Conservation (phyloP, 805 yeast genomes). For the Pichia paraexigua region DNA sequence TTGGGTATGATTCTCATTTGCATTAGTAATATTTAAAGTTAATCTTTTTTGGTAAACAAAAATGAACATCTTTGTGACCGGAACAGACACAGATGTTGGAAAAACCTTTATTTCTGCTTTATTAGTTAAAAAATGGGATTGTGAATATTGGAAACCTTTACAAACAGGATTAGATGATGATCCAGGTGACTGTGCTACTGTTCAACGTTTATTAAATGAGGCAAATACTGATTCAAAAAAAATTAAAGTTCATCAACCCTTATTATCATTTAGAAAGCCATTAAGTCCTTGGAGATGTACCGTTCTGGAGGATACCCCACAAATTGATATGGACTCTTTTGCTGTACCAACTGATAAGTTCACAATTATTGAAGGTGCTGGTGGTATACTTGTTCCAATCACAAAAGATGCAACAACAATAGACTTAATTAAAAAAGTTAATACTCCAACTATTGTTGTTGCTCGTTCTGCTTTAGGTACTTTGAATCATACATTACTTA, state of each 20-base stretch:
- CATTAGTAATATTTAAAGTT: neutral
- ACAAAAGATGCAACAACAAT: constrained; percentile 7
- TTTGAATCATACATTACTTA: constrained; percentile 7
- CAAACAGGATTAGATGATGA: constrained; percentile 6
- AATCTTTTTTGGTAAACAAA: neutral
- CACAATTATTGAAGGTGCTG: constrained; percentile 16
- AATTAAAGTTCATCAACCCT: constrained; percentile 3
- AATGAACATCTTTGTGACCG: constrained; percentile 5
- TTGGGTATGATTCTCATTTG: neutral
- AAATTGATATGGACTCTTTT: neutral
- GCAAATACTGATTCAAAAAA: neutral
- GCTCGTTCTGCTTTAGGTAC: constrained; percentile 13
- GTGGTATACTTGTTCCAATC: constrained; percentile 16
- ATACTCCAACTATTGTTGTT: constrained; percentile 12
- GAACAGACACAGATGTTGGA: constrained; percentile 9
- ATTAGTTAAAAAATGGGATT: constrained; percentile 3
- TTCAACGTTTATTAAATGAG: neutral
- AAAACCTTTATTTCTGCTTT: constrained; percentile 7
- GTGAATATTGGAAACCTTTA: constrained; percentile 7
- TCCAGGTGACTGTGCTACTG: constrained; percentile 2
- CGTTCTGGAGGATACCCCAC: constrained; percentile 3
- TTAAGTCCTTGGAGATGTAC: constrained; percentile 19
- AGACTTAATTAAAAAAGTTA: constrained; percentile 9
- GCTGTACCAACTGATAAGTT: neutral
- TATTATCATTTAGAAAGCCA: constrained; percentile 9